Base-by-base conservation (phyloP, 2,329 filamentous ascomycete genomes). In the Trichophyton equinum region DNA sequence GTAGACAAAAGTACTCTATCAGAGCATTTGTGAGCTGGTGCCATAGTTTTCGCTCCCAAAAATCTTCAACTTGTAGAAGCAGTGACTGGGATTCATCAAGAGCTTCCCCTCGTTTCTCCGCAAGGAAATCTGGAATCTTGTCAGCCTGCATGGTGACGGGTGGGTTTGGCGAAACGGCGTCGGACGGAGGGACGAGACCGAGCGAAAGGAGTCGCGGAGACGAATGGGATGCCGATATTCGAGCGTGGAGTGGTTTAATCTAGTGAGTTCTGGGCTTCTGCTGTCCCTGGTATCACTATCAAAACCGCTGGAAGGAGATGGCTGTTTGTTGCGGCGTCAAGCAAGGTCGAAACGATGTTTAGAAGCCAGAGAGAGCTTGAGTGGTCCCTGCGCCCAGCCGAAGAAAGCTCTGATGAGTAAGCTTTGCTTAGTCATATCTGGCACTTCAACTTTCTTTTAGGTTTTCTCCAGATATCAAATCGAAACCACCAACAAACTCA, bases 1-100 rank as follows among this genome's bases (percentile, higher is more conserved):
- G 82, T 68, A 89, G 78, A 70, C 86, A 85, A 79, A 96, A 99
- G 82, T 92, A 96, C 67, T 88, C 82, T 68, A 96, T 80, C 61
- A 99, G 83, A 59, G 86, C 81, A 71, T 96, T 88, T 40, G 94
- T 99, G 67, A 99, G 87, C 78, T 99, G 91, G 79, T 99, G 94
- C 94, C 94, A 99, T 77, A 99, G 83, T 79, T 96, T 96, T 70
- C 92, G 86, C 80, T 99, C 94, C 94, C 94, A 99, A 72, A 85
- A 89, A 73, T 95, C 91, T 79, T 99, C 94, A 67, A 99, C 96
- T 69, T 87, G 85, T 69, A 99, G 82, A 75, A 96, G 89, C 70
- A 89, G 84, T 70, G 87, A 83, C 77, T 96, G 91, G 59, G 95
- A 83, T 74, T 95, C 88, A 68, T 91, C 88, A 59, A 91, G 88